phyloP scores from a whole-genome alignment of 257 asterid species.

The Primulina tabacum region DNA sequence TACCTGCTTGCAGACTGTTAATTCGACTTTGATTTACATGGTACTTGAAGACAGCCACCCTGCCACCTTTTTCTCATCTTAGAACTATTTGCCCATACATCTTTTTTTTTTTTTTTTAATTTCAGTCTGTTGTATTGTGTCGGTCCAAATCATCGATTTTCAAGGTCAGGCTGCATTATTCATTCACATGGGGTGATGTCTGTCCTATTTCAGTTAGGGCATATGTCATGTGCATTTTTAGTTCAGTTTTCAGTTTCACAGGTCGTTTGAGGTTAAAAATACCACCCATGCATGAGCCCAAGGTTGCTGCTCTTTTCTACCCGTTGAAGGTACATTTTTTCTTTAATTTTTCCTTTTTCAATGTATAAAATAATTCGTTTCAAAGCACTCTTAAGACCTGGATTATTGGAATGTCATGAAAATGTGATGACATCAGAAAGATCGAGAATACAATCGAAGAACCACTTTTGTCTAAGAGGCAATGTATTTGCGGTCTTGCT shows the following conservation, averaged over 20 bases:
- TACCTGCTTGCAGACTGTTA: conserved; percentile 25
- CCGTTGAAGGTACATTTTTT: conserved; percentile 25
- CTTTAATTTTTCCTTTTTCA: conserved; percentile 17
- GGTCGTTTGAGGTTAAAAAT: conserved; percentile 12
- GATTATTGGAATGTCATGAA: conserved; percentile 28
- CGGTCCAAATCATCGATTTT: conserved; percentile 33
- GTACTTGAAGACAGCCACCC: conserved; percentile 19
- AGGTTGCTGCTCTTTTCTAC: conserved; percentile 29
- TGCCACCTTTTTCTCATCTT: conserved; percentile 23
- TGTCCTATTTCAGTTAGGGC: conserved; percentile 24
- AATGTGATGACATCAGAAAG: conserved; percentile 36
- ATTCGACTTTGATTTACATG: conserved; percentile 27
- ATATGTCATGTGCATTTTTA: conserved; percentile 27
- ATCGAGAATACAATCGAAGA: conserved; percentile 26
- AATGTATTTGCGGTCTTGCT: conserved; percentile 31
- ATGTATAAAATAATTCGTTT: conserved; percentile 30
- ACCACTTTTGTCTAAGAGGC: conserved; percentile 26
- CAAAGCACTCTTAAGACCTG: not conserved
- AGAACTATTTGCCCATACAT: conserved; percentile 22
- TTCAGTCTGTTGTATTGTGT: conserved; percentile 39
- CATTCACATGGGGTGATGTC: conserved; percentile 27
- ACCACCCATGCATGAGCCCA: conserved; percentile 32
- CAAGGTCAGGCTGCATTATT: conserved; percentile 45
- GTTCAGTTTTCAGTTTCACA: conserved; percentile 17
- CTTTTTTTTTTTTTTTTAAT: not conserved